Evolutionary conservation across 352 stramenopile genomes (phyloP).

Genomic region (Halophytophthora batemanensis): DNA sequence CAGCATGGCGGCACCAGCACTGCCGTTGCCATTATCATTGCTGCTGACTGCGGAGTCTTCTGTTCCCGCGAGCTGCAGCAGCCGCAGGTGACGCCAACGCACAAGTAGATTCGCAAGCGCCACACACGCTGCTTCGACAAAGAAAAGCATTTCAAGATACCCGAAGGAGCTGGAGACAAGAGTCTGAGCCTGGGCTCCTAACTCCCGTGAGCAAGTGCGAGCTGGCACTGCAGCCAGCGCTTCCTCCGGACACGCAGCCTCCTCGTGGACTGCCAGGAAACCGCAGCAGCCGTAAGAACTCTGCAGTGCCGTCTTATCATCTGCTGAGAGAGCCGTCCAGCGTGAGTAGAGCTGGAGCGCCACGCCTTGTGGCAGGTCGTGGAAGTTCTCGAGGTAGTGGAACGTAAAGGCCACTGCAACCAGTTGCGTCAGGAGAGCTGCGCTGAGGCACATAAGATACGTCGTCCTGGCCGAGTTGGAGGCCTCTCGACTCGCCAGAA

Average conservation of each 20-base stretch:
- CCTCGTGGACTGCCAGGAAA: conserved; percentile 34
- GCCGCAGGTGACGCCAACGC: conserved; percentile 40
- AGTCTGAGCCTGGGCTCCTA: conserved; percentile 20
- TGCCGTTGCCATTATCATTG: conserved; percentile 7
- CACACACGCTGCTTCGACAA: conserved; percentile 35
- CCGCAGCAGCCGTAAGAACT: conserved; percentile 50
- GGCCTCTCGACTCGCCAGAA: conserved; percentile 18
- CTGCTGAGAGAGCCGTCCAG: conserved; percentile 27
- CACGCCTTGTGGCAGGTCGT: conserved; percentile 26
- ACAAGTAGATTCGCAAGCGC: conserved; percentile 46
- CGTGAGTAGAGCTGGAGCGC: conserved; percentile 14
- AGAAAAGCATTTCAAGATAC: conserved; percentile 32
- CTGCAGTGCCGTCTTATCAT: conserved; percentile 30
- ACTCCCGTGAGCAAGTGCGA: conserved; percentile 31
- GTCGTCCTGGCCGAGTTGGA: conserved; percentile 26
- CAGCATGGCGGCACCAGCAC: conserved; percentile 25
- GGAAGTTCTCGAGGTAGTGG: conserved; percentile 41
- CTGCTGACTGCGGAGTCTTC: conserved; percentile 6
- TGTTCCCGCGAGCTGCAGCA: conserved; percentile 30
- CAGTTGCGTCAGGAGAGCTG: conserved; percentile 32
- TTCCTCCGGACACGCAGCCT: conserved; percentile 44
- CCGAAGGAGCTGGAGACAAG: conserved; percentile 38
- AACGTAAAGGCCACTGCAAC: conserved; percentile 31
- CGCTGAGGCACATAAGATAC: conserved; percentile 28
- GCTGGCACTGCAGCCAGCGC: conserved; percentile 33